Base-by-base conservation (phyloP, 257 asterid genomes). In the Henckelia pumila region DNA sequence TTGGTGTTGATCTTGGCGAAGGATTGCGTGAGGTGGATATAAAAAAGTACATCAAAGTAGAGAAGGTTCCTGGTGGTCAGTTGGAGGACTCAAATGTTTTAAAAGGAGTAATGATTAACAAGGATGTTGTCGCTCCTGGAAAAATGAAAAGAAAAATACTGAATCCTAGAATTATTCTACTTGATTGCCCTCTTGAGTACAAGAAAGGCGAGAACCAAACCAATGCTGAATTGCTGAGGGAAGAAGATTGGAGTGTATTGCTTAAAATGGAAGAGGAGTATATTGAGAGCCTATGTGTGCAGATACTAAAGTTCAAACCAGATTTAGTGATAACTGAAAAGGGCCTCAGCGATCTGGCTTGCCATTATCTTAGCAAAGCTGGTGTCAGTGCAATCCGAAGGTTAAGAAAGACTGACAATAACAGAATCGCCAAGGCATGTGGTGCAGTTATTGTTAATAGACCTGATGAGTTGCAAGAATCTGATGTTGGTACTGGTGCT, bases 161-260 rank as follows among this genome's bases (percentile, higher is more conserved):
- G 23, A 88, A 93, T 57, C 99, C 97, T 2, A 92, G 99, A 69
- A 85, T 94, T 59, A 88, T 91, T 75, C 97, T 94, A 24, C 95
- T 94, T 57, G 99, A 94, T 76, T 82, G 85, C 71, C 95, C 99
- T 29, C 83, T 94, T 21, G 96, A 90, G 82, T 94, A 94, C 92
- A 94, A 94, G 88, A 94, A 94, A 79, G 99, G 96, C 3, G 99
- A 94, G 84, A 94, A 87, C 73, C 99, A 94, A 71, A 94, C 99
- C 59, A 94, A 94, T 64, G 99, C 96, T 2, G 99, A 93, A 70
- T 67, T 93, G 81, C 63, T 93, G 67, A 86, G 86, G 75, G 99
- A 93, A 73, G 99, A 93, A 79, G 99, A 90, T 70, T 93, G 97
- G 99, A 79, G 88, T 60, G 85, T 93, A 73, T 73, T 93, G 57